These are phyloP conservation scores for Cryptosporidium baileyi DNA, from an alignment of 169 alveolate species.

Conservation along the genomic window DNA sequence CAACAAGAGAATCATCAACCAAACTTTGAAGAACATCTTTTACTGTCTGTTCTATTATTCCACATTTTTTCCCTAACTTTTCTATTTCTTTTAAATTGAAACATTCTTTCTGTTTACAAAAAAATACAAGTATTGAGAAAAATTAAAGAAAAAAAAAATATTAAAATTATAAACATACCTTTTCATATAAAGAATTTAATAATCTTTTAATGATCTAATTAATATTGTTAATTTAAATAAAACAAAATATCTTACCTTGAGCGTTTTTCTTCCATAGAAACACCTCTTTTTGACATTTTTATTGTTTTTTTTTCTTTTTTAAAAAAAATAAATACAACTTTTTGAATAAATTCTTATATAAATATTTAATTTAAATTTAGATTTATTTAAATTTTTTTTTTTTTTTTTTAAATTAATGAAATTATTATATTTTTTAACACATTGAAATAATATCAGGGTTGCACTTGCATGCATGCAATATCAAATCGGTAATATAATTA, in stretches of 20 bases:
- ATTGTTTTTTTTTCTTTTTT: background rate
- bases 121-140: background rate
- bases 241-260: slow-evolving; percentile 33
- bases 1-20: slow-evolving; percentile 83
- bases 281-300: slow-evolving; percentile 66
- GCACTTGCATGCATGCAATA: slow-evolving; percentile 65
- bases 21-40: slow-evolving; percentile 84
- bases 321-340: background rate
- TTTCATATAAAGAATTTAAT: slow-evolving; percentile 58
- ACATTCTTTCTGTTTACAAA: slow-evolving; percentile 75
- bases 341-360: background rate
- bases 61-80: slow-evolving; percentile 79
- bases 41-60: slow-evolving; percentile 77
- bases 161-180: slow-evolving; percentile 13
- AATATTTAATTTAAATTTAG: no score
- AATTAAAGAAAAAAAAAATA: background rate
- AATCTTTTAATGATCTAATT: background rate
- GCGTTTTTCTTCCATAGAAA: slow-evolving; percentile 69
- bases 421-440: background rate
- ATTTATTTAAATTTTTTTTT: no score
- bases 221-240: background rate
- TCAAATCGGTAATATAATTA: no score
- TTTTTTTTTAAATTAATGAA: no score
- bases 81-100: slow-evolving; percentile 82
- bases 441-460: background rate